Evolutionary conservation across 495 filamentous ascomycete genomes (phyloP), one percentile per base, ranked within the genome.

Genomic region (Penicillium crystallinum): DNA sequence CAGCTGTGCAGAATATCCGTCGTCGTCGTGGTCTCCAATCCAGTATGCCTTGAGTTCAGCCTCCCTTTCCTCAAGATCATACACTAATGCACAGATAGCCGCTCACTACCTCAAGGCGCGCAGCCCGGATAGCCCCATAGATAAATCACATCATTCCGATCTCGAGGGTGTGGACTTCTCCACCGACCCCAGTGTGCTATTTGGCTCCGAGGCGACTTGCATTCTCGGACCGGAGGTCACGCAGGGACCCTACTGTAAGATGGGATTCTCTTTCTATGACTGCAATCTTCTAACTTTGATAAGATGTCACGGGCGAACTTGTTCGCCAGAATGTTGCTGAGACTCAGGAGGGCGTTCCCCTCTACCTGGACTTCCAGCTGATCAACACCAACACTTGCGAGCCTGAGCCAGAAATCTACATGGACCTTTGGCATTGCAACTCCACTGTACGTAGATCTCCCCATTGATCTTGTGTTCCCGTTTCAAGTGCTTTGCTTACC

Each of bases 361-460:
- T 84, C 15, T 74, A 76, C 46, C 67, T 85, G 36, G 84, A 86
- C 53, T 70, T 85, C 57, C 80, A 84, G 54, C 60, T 86, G 27
- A 70, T 85, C 50, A 78, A 85, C 66, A 71, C 76, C 51, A 75
- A 75, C 40, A 81, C 75, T 47, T 86, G 80, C 64, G 63, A 78
- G 21, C 73, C 80, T 0, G 63, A 84, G 31, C 72, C 76, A 0
- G 62, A 75, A 44, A 65, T 78, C 27, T 87, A 78, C 55, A 64
- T 84, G 34, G 85, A 87, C 58, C 65, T 83, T 39, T 85, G 83
- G 81, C 77, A 78, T 60, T 75, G 69, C 64, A 80, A 81, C 56
- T 37, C 69, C 15, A 72, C 64, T 19, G 67, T 72, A 17, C 46
- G 53, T 39, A 12, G 4, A 35, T 4, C 21, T 25, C n/a, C 2